phyloP scores from a whole-genome alignment of 129 eudicot species.

The Chrysanthemum lavandulifolium region DNA sequence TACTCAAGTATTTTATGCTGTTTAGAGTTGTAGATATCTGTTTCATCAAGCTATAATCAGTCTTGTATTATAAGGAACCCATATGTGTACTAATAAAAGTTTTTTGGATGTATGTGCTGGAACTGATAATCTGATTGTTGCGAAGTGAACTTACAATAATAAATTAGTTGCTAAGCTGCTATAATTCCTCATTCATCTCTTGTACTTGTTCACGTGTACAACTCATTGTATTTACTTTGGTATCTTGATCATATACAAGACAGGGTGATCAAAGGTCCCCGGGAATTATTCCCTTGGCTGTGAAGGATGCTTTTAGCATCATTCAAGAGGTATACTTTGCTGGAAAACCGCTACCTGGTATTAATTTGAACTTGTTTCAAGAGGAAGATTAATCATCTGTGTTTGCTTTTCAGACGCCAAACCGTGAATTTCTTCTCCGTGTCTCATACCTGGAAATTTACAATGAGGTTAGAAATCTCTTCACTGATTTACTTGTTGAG shows the following conservation, averaged over 20 bases:
- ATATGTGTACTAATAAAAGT: background rate
- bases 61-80: slow-evolving; percentile 8
- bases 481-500: slow-evolving; percentile 14
- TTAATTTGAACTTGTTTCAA: slow-evolving; percentile 15
- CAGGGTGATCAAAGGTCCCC: slow-evolving; percentile 99
- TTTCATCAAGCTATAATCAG: slow-evolving; percentile 18
- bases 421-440: slow-evolving; percentile 93
- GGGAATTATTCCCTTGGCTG: slow-evolving; percentile 95
- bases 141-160: background rate
- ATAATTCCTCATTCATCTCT: no score
- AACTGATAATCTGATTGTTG: slow-evolving; percentile 8
- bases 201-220: slow-evolving; percentile 6
- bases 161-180: background rate
- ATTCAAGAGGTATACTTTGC: slow-evolving; percentile 87
- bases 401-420: slow-evolving; percentile 70
- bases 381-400: slow-evolving; percentile 8
- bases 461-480: slow-evolving; percentile 71
- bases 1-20: slow-evolving; percentile 17
- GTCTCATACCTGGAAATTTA: slow-evolving; percentile 96
- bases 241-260: slow-evolving; percentile 30
- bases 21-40: background rate
- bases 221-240: slow-evolving; percentile 23
- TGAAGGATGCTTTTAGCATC: slow-evolving; percentile 95
- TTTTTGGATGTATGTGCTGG: slow-evolving; percentile 3
- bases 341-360: slow-evolving; percentile 12